Base-by-base conservation (phyloP, 106 monocot species). In the Dioscorea zingiberensis region DNA sequence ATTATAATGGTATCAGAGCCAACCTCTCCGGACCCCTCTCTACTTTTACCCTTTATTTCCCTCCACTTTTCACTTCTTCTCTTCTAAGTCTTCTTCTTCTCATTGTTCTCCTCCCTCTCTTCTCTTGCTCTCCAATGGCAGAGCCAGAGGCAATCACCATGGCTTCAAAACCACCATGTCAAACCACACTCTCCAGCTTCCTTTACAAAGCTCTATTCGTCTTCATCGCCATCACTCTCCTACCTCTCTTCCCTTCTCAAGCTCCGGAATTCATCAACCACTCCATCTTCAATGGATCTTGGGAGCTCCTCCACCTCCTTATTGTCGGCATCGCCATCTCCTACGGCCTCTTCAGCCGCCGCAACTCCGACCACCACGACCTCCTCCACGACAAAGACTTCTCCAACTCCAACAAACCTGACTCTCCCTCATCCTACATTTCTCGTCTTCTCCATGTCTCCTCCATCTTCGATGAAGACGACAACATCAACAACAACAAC, bases 301-400 rank as follows among this genome's bases (percentile, higher is more conserved):
- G 88, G 88, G 93, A 93, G 76, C 83, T 93, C 48, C 62, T 93
- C 54, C 88, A 85, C 68, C 89, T 93, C 44, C 78, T 93, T 63
- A 28, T 93, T 38, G 85, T 93, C 58, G 93, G 93, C 46, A 81
- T 93, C 69, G 83, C 88, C 30, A 71, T 93, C 25, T 89, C 93
- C 29, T 93, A 89, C 69, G 93, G 93, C 21, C 81, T 93, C 21
- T 93, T 88, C 81, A 81, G 89, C 81, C 72, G 71, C 23, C 68
- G 76, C 22, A 89, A 83, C n/a, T n/a, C n/a, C 79, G 28, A 69
- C 46, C 85, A 78, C 51, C 29, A 26, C 0, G 73, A 67, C 3
- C 44, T 44, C n/a, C n/a, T n/a, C n/a, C n/a, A n/a, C 14, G 78
- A 71, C 47, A 83, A 82, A 60, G 74, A 74, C 48, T 8, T 38